These are phyloP conservation scores for Pichiaceae sp. DNA, from an alignment of 1,139 yeast species.

Conservation along the genomic window DNA sequence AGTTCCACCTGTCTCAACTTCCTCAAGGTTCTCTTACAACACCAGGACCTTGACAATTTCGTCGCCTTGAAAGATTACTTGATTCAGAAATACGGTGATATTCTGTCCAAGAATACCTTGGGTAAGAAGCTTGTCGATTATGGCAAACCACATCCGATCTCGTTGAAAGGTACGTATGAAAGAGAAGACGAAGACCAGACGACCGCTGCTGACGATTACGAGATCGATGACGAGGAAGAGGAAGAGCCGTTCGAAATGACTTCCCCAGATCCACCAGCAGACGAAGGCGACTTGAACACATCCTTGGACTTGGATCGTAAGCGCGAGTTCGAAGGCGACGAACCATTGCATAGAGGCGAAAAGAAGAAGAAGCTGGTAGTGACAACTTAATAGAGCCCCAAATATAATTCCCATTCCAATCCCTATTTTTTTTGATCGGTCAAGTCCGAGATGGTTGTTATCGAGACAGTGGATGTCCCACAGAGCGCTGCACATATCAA, in stretches of 20 bases:
- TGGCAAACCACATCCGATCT: background rate
- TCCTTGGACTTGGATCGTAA: background rate
- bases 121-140: slow-evolving; percentile 20
- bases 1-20: slow-evolving; percentile 74
- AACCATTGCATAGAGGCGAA: slow-evolving; percentile 1
- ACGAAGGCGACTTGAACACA: slow-evolving; percentile 14
- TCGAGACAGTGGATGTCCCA: background rate
- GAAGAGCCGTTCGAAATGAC: slow-evolving; percentile 8
- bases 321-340: slow-evolving; percentile 3
- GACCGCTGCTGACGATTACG: slow-evolving; percentile 1
- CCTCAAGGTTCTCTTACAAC: slow-evolving; percentile 41
- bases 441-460: slow-evolving; percentile 2
- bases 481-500: slow-evolving; percentile 6
- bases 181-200: slow-evolving; percentile 13
- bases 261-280: slow-evolving; percentile 12
- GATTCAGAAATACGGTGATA: slow-evolving; percentile 32
- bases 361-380: background rate
- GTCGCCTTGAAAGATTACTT: slow-evolving; percentile 42
- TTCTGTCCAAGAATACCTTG: slow-evolving; percentile 28
- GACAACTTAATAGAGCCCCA: background rate
- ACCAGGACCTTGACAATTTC: slow-evolving; percentile 33
- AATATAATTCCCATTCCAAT: background rate
- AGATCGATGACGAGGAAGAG: slow-evolving; percentile 13
- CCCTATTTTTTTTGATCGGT: background rate
- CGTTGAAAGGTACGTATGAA: slow-evolving; percentile 8